Conservation (phyloP, 495 filamentous ascomycete genomes). For the Penicillium turbatum region DNA sequence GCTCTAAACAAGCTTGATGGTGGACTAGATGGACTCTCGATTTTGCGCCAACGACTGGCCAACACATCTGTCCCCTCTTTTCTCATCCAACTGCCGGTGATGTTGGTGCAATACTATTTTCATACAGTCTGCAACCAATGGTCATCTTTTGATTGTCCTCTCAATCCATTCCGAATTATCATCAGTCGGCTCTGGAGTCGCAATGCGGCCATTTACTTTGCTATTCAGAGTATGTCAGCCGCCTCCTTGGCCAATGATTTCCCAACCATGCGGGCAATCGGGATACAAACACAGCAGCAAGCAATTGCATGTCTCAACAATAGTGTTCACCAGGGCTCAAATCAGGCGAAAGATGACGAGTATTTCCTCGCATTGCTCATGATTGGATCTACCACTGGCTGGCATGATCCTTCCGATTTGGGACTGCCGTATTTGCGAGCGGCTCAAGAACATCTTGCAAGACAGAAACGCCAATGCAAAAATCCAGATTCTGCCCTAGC, state of each 20-base stretch:
- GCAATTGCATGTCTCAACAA: constrained; percentile 24
- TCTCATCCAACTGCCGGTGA: constrained; percentile 24
- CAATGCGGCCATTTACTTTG: constrained; percentile 26
- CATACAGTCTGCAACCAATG: constrained; percentile 27
- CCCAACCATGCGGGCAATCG: constrained; percentile 22
- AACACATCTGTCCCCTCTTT: constrained; percentile 21
- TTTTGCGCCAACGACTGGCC: constrained; percentile 19
- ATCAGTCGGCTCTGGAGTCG: constrained; percentile 26
- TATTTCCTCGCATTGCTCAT: constrained; percentile 25
- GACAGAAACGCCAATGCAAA: constrained; percentile 16
- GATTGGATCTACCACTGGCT: constrained; percentile 23
- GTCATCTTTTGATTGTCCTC: constrained; percentile 27
- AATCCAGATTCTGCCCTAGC: constrained; percentile 19
- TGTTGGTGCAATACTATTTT: constrained; percentile 27
- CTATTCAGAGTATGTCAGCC: constrained; percentile 27
- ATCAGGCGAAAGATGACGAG: constrained; percentile 22
- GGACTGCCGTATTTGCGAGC: constrained; percentile 23
- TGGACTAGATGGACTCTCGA: constrained; percentile 17
- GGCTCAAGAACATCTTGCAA: constrained; percentile 20
- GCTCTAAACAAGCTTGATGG: background rate
- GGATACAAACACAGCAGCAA: constrained; percentile 25
- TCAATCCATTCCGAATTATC: constrained; percentile 23
- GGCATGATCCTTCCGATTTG: constrained; percentile 23
- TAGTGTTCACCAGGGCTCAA: constrained; percentile 11
- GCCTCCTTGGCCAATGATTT: constrained; percentile 27